Evolutionary conservation across 345 rosid genomes (phyloP).

Genomic region (Dipteronia dyeriana): DNA sequence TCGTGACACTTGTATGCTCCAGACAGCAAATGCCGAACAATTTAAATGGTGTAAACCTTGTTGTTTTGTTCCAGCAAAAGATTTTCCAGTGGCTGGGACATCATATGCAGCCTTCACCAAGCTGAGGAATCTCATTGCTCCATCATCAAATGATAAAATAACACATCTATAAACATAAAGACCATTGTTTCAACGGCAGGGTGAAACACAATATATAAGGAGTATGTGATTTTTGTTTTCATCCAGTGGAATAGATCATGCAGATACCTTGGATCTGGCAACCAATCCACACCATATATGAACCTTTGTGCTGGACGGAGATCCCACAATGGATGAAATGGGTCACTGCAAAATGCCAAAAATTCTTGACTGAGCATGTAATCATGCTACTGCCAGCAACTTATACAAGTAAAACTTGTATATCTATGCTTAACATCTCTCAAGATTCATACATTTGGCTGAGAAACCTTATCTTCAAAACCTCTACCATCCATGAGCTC

Average conservation of each 20-base stretch:
- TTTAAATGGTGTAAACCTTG: constrained; percentile 62
- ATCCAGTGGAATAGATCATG: constrained; percentile 5
- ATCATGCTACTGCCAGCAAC: background rate
- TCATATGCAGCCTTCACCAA: constrained; percentile 76
- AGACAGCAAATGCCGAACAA: constrained; percentile 70
- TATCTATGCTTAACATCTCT: background rate
- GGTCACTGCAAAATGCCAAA: constrained; percentile 63
- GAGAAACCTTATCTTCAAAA: background rate
- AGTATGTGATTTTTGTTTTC: background rate
- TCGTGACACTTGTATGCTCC: constrained; percentile 85
- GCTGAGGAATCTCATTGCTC: constrained; percentile 70
- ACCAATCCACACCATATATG: constrained; percentile 79
- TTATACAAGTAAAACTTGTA: background rate
- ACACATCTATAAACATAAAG: constrained; percentile 55
- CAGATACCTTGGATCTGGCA: constrained; percentile 66
- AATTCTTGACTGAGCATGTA: constrained; percentile 6
- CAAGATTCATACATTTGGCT: background rate
- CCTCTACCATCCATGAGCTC: background rate
- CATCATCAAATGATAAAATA: constrained; percentile 73
- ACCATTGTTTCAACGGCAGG: constrained; percentile 14
- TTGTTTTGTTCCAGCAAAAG: constrained; percentile 59
- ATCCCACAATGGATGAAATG: constrained; percentile 82
- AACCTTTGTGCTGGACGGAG: constrained; percentile 63
- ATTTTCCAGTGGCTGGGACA: constrained; percentile 70
- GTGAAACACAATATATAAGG: constrained; percentile 18